Evolutionary conservation across 192 early-diverging fungal genomes (phyloP), one percentile per base, ranked within the genome.

Genomic region (Coemansia sp.): DNA sequence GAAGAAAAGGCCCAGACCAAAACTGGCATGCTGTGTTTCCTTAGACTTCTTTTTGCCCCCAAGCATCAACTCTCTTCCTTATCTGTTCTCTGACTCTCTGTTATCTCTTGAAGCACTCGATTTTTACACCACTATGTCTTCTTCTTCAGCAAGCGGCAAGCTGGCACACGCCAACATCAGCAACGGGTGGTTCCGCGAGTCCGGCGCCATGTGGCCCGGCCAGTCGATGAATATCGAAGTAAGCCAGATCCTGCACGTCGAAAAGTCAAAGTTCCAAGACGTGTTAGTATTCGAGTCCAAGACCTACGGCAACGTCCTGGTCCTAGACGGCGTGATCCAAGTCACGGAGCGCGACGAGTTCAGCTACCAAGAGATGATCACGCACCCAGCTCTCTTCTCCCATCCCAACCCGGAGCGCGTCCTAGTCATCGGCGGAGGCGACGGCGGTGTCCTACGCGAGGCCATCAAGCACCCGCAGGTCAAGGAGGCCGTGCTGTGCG

Each of bases 311-410:
- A 98, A 94, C 77, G 96, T 98, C 34, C 87, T 99, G 19, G 94
- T 97, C 19, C 91, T 99, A 48, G 98, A 99, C 79, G 96, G 96
- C 66, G 96, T 96, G 46, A 95, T 99, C 84, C 98, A 99, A 78
- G 88, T 89, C 58, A 98, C 96, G 72, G 98, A 99, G 86, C 90
- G 94, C 78, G 98, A 99, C 84, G 98, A 99, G 85, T 98, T 97
- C 78, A 88, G 95, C 84, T 98, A 98, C 87, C 98, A 99, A 85
- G 98, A 99, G 86, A 99, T 98, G 96, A 99, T 99, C 85, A 93
- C 96, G 58, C 96, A 99, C 71, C 83, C 96, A 32, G 93, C 98
- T 21, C 84, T 99, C 79, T 96, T 92, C 76, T 85, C 92, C 55
- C 98, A 99, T 84, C 92, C 96, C 61, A 87, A 95, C 87, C 98